A percentile compares a stretch with the other conserved stretches of the same genome.
phyloP scores from a whole-genome alignment of 176 grass and related monocot species.

The Eragrostis nindensis region DNA sequence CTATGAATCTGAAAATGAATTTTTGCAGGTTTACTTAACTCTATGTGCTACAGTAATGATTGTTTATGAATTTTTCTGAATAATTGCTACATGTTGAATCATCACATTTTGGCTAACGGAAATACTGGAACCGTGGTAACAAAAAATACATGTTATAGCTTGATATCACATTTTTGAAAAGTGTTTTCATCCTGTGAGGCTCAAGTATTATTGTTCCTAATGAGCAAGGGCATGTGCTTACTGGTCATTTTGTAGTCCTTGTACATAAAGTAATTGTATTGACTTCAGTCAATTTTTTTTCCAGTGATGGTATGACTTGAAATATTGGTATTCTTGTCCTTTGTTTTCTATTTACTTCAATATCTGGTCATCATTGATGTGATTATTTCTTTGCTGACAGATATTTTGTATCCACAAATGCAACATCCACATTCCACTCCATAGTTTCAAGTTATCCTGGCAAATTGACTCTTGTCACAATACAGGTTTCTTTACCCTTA shows the following conservation, averaged over 20 bases:
- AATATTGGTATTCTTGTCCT: constrained; percentile 2
- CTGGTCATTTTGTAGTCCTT: constrained; percentile 9
- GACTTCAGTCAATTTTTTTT: neutral
- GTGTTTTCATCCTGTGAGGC: neutral
- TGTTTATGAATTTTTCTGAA: neutral
- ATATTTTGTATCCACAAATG: constrained; percentile 91
- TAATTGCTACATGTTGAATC: neutral
- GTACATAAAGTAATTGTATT: neutral
- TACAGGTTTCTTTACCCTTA: constrained; percentile 68
- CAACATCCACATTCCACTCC: constrained; percentile 84
- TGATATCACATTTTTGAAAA: constrained; percentile 8
- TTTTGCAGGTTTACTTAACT: neutral
- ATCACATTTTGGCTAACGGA: neutral
- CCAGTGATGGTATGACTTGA: neutral
- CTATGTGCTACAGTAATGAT: too few relatives aligned
- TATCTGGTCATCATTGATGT: constrained; percentile 39
- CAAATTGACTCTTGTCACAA: constrained; percentile 62
- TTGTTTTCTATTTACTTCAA: constrained; percentile 10
- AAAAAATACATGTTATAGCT: neutral
- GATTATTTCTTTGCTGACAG: constrained; percentile 38
- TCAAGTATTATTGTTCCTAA: constrained; percentile 4
- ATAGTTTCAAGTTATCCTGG: constrained; percentile 93
- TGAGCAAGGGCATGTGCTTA: constrained; percentile 4
- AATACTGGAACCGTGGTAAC: neutral
- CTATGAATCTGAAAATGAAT: neutral